Evolutionary conservation across 768 basidiomycete genomes (phyloP).

Genomic region (Lactarius hengduanensis): DNA sequence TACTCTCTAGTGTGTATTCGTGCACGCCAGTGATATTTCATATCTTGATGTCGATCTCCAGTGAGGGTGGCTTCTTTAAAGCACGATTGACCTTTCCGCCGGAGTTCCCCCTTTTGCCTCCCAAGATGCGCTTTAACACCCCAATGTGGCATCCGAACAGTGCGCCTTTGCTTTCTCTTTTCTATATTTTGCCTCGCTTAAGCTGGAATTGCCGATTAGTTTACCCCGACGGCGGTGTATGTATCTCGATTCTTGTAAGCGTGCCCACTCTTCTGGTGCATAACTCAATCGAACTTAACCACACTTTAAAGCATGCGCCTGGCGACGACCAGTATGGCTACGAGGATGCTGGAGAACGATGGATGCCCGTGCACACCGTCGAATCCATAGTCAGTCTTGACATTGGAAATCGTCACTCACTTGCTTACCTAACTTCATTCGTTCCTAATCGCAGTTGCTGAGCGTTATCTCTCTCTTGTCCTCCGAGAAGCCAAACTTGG

Average conservation of each 20-base stretch:
- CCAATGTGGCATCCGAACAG: constrained; percentile 99
- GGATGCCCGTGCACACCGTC: constrained; percentile 96
- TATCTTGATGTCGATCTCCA: constrained; percentile 37
- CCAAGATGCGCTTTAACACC: constrained; percentile 95
- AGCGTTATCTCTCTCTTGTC: constrained; percentile 96
- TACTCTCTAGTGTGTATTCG: constrained; percentile 75
- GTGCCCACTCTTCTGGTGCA: constrained; percentile 8
- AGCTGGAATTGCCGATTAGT: constrained; percentile 47
- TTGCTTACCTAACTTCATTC: constrained; percentile 17
- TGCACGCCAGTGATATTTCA: neutral
- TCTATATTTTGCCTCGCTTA: neutral
- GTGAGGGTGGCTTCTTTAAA: constrained; percentile 96
- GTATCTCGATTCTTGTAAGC: constrained; percentile 90
- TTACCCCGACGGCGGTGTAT: constrained; percentile 89
- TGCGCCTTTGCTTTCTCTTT: constrained; percentile 39
- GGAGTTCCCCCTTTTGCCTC: constrained; percentile 88
- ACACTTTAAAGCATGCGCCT: constrained; percentile 70
- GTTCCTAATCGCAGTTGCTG: constrained; percentile 60
- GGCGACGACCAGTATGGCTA: constrained; percentile 97
- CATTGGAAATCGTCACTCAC: neutral
- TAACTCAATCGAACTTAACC: constrained; percentile 14
- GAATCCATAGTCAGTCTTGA: constrained; percentile 80
- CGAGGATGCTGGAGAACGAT: constrained; percentile 94
- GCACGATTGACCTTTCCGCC: constrained; percentile 85
- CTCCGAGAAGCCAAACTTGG: constrained; percentile 85